Percentiles rank a stretch among this genome's conserved stretches.
Conservation (phyloP, 139 green algal species). For the Chlamydomonas urium region DNA sequence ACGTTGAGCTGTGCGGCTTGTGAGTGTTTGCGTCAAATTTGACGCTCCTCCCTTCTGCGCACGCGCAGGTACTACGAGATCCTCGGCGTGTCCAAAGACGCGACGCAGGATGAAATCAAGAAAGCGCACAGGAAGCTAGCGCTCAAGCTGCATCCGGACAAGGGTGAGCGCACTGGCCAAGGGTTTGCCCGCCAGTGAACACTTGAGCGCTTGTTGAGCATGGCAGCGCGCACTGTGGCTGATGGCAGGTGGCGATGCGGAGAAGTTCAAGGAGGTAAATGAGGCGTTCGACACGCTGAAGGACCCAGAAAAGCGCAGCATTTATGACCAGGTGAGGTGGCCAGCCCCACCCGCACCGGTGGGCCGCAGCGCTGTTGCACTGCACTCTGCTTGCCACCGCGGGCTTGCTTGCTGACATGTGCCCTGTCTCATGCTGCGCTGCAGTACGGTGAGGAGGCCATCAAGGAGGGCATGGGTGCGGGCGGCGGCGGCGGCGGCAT, state of each 20-base stretch:
- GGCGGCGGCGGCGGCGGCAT: constrained; percentile 71
- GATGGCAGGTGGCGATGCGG: constrained; percentile 76
- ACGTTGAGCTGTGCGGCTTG: neutral
- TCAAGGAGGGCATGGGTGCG: constrained; percentile 91
- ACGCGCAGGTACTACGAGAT: constrained; percentile 88
- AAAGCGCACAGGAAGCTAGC: constrained; percentile 86
- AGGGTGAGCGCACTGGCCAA: constrained; percentile 42
- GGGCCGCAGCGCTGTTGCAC: too few species aligned
- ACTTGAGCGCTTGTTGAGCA: neutral
- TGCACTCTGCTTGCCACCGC: too few species aligned
- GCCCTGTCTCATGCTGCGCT: neutral
- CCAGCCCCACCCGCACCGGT: too few species aligned
- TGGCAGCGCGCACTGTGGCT: neutral
- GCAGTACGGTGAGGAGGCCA: constrained; percentile 97
- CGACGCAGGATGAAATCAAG: constrained; percentile 76
- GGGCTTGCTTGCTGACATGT: too few species aligned
- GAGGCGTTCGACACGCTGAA: constrained; percentile 95
- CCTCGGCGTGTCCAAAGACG: constrained; percentile 77
- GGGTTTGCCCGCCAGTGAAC: neutral
- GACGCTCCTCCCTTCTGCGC: too few species aligned
- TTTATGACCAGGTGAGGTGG: constrained; percentile 90
- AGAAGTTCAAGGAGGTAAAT: constrained; percentile 99
- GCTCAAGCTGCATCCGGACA: constrained; percentile 85
- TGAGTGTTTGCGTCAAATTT: neutral
- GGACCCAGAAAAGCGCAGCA: constrained; percentile 90